Evolutionary conservation across 2,329 filamentous ascomycete genomes (phyloP), one percentile per base, ranked within the genome.

Genomic region (Cryoendolithus antarcticus): DNA sequence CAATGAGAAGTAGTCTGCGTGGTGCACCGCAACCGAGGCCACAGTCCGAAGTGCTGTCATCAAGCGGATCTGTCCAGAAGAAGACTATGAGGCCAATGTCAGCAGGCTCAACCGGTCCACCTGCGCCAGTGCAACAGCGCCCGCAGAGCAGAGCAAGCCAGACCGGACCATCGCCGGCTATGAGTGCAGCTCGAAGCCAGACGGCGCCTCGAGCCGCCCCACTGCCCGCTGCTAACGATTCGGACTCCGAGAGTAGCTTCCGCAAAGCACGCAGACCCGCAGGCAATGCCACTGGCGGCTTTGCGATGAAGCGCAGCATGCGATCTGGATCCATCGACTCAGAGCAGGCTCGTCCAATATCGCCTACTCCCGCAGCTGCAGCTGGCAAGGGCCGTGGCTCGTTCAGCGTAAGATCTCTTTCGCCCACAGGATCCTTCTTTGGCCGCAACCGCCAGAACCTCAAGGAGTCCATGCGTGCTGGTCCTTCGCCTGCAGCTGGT

Each of bases 241-340:
- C 56, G 44, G 65, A 65, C 29, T 70, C 67, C 3, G 66, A 61
- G 13, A 93, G 83, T 61, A 93, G 85, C 56, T 94, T 94, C 64
- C 81, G 75, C 53, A 79, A 84, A 21, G 71, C 44, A 62, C 70
- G 30, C 56, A 63, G 37, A 55, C 59, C 4, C 5, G 41, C 48
- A 41, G 38, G 43, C 35, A 44, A 56, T 1, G 60, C 67, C 32
- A 68, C 69, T 0, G 64, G 65, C 3, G 53, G 61, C 15, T 72
- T 76, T 38, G 71, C 66, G 1, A 84, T 93, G 67, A 78, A 79
- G 41, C 72, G 69, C 37, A 85, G 82, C 2, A 83, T 94, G 82
- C 73, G 86, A 43, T 63, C 61, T 19, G 55, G 61, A 19, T 56
- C 65, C 12, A 57, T 62, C 6, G 57, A 60, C 36, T 48, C 54